phyloP scores from a whole-genome alignment of 1,139 yeast genomes.

The Lizanozyma gosingica region DNA sequence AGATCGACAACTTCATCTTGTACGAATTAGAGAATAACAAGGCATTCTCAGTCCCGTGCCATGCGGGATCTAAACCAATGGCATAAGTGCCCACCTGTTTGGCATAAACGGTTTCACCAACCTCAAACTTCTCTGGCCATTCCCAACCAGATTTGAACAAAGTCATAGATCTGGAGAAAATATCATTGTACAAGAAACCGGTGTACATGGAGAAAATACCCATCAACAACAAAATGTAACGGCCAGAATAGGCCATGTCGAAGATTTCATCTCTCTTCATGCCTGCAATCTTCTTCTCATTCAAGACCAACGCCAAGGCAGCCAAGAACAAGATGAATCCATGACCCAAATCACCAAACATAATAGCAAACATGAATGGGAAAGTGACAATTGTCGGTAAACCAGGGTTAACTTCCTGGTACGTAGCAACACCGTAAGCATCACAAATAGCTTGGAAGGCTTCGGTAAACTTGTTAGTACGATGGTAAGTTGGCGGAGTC shows the following conservation, averaged over 20 bases:
- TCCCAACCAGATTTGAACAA: constrained; percentile 83
- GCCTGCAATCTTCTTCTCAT: constrained; percentile 56
- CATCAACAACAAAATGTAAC: constrained; percentile 85
- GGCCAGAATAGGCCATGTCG: constrained; percentile 91
- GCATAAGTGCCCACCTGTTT: constrained; percentile 60
- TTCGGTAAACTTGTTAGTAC: constrained; percentile 81
- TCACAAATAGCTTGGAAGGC: constrained; percentile 93
- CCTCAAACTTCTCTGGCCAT: constrained; percentile 70
- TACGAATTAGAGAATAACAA: constrained; percentile 86
- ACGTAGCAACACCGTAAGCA: constrained; percentile 90
- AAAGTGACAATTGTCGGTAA: constrained; percentile 90
- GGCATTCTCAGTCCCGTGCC: constrained; percentile 97
- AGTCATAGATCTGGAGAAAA: constrained; percentile 85
- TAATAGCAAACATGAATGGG: constrained; percentile 97
- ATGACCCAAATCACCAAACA: constrained; percentile 99
- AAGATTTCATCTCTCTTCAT: constrained; percentile 85
- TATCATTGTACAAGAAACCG: constrained; percentile 86
- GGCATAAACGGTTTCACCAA: constrained; percentile 57
- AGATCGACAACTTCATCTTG: constrained; percentile 90
- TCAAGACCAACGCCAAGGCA: constrained; percentile 58
- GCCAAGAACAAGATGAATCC: constrained; percentile 74
- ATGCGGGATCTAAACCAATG: constrained; percentile 84
- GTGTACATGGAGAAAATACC: constrained; percentile 91
- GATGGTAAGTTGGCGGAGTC: constrained; percentile 90
- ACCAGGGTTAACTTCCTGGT: constrained; percentile 94